Percentiles rank a stretch among this genome's conserved stretches.
Conservation (phyloP, 2,329 filamentous ascomycete species). For the Furcasterigmium sp. region DNA sequence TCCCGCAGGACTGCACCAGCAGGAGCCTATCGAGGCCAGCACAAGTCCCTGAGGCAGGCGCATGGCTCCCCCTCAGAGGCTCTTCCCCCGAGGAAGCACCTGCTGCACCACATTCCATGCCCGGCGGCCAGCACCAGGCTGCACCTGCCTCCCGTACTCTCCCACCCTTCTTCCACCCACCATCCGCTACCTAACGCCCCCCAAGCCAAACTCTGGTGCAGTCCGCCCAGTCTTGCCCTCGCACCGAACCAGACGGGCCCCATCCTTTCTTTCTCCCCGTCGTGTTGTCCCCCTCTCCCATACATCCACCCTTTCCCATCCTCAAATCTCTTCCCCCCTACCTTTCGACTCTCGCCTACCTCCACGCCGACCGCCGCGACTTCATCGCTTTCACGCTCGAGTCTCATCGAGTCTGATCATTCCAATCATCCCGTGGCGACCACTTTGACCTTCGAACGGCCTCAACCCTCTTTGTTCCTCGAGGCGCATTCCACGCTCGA, state of each 20-base stretch:
- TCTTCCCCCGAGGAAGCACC: too few species aligned
- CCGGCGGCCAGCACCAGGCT: too few species aligned
- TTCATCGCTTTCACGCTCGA: slow-evolving; percentile 5
- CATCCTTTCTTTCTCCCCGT: slow-evolving; percentile 10
- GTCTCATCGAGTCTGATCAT: slow-evolving; percentile 8
- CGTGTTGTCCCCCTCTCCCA: slow-evolving; percentile 10
- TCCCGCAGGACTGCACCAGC: not conserved
- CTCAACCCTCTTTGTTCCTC: slow-evolving; percentile 1
- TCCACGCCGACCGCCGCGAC: slow-evolving; percentile 6
- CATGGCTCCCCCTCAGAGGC: too few species aligned
- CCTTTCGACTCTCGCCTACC: slow-evolving; percentile 7
- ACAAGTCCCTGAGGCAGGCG: too few species aligned
- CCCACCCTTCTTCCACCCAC: slow-evolving; percentile 1
- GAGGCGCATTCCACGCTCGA: not conserved
- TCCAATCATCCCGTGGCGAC: not conserved
- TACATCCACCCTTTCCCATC: slow-evolving; percentile 11
- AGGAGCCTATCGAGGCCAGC: not conserved
- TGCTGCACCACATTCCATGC: too few species aligned
- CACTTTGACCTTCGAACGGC: not conserved
- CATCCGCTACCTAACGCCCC: not conserved
- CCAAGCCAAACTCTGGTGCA: slow-evolving; percentile 1
- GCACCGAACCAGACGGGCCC: not conserved
- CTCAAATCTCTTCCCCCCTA: slow-evolving; percentile 12
- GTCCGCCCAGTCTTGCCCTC: slow-evolving; percentile 1
- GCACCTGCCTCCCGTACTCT: not conserved